These are phyloP conservation scores for Helenozyma rhizophorensis DNA, from an alignment of 805 yeast genomes.

Conservation along the genomic window DNA sequence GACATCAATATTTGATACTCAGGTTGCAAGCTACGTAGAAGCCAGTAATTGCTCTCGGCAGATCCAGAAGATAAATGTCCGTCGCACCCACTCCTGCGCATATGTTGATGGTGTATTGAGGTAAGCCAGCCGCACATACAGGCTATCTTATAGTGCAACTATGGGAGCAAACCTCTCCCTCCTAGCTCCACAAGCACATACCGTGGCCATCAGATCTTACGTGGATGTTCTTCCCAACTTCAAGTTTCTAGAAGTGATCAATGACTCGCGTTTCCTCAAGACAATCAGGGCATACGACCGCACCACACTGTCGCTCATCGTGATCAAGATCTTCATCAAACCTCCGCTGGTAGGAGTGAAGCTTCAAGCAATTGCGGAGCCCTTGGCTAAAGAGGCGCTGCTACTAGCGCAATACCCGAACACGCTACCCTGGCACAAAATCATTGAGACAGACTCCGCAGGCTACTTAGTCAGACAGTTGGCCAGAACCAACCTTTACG, in stretches of 20 bases:
- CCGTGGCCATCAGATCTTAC: constrained; percentile 87
- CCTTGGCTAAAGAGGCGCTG: constrained; percentile 31
- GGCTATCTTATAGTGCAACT: no score
- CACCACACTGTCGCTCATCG: constrained; percentile 61
- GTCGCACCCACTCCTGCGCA: no score
- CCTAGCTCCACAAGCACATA: constrained; percentile 85
- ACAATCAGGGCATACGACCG: constrained; percentile 74
- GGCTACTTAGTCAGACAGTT: constrained; percentile 85
- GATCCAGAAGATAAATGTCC: no score
- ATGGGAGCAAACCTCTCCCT: constrained; percentile 90
- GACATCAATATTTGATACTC: no score
- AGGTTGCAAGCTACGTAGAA: no score
- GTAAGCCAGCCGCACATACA: no score
- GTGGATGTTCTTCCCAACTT: constrained; percentile 72
- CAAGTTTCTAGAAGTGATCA: constrained; percentile 71
- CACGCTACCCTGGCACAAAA: constrained; percentile 64
- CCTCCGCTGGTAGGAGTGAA: constrained; percentile 41
- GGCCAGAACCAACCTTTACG: constrained; percentile 77
- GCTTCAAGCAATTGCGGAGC: constrained; percentile 23
- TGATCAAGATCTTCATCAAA: constrained; percentile 77
- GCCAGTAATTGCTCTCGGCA: no score
- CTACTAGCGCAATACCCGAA: constrained; percentile 46
- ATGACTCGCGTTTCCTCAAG: constrained; percentile 80
- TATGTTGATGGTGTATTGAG: no score
- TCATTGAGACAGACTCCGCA: constrained; percentile 87